These are phyloP conservation scores for Royoungia palumana DNA, from an alignment of 768 basidiomycete species.

Conservation along the genomic window DNA sequence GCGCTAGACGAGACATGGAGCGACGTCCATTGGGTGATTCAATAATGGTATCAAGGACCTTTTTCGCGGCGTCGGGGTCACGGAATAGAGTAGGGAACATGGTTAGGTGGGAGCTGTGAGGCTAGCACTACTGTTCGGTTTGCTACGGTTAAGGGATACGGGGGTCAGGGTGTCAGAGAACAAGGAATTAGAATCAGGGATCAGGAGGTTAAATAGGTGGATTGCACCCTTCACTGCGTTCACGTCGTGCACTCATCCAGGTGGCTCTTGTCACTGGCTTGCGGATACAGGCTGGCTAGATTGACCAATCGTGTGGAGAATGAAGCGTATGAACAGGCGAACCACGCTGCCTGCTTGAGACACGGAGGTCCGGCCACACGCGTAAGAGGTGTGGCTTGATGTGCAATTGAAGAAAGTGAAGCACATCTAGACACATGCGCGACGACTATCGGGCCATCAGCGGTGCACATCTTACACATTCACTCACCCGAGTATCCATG, in stretches of 20 bases:
- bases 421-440: conserved; percentile 2
- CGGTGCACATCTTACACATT: conserved; percentile 11
- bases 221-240: conserved; percentile 43
- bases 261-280: conserved; percentile 26
- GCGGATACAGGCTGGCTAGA: conserved; percentile 30
- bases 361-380: conserved; percentile 27
- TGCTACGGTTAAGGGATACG: conserved; percentile 32
- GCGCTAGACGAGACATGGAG: conserved; percentile 63
- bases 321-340: conserved; percentile 22
- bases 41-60: conserved; percentile 48
- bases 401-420: conserved; percentile 15
- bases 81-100: conserved; percentile 54
- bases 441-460: conserved; percentile 8
- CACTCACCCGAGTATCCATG: conserved; percentile 13
- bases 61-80: conserved; percentile 56
- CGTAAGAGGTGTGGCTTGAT: conserved; percentile 23
- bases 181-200: conserved; percentile 37
- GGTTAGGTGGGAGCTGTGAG: conserved; percentile 44
- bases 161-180: conserved; percentile 36
- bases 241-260: conserved; percentile 39
- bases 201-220: conserved; percentile 26
- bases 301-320: conserved; percentile 24
- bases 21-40: conserved; percentile 64
- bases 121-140: conserved; percentile 25
- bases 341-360: conserved; percentile 22